Conservation (phyloP, 805 yeast species). For the Brettanomyces sp. region DNA sequence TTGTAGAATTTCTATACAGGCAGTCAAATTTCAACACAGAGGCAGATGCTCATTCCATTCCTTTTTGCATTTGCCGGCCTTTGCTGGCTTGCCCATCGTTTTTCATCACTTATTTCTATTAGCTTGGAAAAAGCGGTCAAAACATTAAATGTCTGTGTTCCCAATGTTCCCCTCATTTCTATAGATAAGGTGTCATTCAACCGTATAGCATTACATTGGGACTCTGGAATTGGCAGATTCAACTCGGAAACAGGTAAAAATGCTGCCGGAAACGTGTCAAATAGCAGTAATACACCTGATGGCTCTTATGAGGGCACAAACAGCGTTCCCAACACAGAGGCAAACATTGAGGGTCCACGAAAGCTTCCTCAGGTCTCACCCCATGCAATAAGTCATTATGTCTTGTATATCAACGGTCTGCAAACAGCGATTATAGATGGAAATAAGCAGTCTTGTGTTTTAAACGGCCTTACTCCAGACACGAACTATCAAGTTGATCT, state of each 20-base stretch:
- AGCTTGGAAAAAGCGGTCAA: constrained; percentile 40
- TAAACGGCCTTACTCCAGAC: constrained; percentile 25
- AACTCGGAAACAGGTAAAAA: neutral
- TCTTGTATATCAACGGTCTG: constrained; percentile 31
- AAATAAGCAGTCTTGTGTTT: constrained; percentile 25
- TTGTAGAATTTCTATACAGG: neutral
- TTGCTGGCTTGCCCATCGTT: constrained; percentile 23
- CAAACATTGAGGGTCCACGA: constrained; percentile 11
- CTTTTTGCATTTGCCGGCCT: constrained; percentile 15
- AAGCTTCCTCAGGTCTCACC: constrained; percentile 13
- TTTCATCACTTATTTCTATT: constrained; percentile 20
- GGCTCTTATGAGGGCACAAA: neutral
- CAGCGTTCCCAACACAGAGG: neutral
- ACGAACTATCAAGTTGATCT: constrained; percentile 33
- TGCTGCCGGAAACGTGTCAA: neutral
- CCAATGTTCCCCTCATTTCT: constrained; percentile 45
- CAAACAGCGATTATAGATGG: constrained; percentile 27
- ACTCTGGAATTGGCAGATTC: constrained; percentile 11
- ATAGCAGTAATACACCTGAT: neutral
- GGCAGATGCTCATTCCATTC: constrained; percentile 11
- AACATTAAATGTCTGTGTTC: constrained; percentile 42
- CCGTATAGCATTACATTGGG: constrained; percentile 50
- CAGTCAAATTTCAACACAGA: too few species aligned
- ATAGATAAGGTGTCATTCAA: constrained; percentile 41
- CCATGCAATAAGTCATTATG: constrained; percentile 25